A percentile compares a stretch with the other conserved stretches of the same genome.
phyloP scores from a whole-genome alignment of 768 basidiomycete genomes.

The Auriculariales sp. region DNA sequence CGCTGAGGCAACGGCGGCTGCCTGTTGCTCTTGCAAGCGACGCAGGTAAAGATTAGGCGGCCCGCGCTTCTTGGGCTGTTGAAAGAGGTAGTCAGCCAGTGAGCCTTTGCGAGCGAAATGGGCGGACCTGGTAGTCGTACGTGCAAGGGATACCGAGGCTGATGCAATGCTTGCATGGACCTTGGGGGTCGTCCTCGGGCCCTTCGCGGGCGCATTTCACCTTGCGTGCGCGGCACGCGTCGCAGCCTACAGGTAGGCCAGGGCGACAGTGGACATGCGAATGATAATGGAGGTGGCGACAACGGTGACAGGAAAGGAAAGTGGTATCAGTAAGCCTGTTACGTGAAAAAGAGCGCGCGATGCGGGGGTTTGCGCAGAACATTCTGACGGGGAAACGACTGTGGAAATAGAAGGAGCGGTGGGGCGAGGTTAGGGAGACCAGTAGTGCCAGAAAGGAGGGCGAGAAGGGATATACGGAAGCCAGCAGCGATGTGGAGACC shows the following conservation, averaged over 20 bases:
- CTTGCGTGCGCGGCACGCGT: conserved; percentile 13
- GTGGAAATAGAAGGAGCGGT: no score
- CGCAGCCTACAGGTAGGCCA: conserved; percentile 10
- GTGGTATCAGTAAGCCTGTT: no score
- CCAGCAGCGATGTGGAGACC: no score
- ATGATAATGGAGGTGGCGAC: no score
- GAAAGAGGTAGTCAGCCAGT: not conserved
- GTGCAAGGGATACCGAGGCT: conserved; percentile 73
- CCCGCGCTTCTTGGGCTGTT: conserved; percentile 83
- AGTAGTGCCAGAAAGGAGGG: no score
- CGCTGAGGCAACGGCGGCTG: conserved; percentile 43
- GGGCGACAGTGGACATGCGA: no score
- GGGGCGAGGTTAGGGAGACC: no score
- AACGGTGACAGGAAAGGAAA: no score
- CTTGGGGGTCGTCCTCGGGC: conserved; percentile 37
- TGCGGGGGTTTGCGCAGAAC: no score
- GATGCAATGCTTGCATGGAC: conserved; percentile 77
- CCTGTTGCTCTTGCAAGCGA: conserved; percentile 53
- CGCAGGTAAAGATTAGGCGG: conserved; percentile 82
- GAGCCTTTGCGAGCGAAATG: conserved; percentile 60
- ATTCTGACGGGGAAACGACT: no score
- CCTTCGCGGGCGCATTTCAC: conserved; percentile 13
- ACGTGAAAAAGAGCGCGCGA: no score
- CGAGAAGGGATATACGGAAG: no score
- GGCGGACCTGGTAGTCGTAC: conserved; percentile 86